Conservation (phyloP, 345 rosid genomes). For the Kandelia obovata region DNA sequence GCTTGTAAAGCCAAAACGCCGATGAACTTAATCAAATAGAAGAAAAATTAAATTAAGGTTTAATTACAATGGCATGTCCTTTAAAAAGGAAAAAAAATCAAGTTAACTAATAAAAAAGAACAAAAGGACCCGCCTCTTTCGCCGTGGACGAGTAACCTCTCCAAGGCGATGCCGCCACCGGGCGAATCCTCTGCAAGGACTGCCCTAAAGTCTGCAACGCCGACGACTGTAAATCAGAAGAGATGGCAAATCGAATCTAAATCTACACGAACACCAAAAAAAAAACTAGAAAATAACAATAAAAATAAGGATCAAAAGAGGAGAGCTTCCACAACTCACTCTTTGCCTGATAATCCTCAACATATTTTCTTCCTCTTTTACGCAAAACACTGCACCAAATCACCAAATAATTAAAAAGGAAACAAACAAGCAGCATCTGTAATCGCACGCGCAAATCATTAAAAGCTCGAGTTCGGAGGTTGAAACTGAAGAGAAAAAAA, state of each 20-base stretch:
- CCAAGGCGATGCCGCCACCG: slow-evolving; percentile 34
- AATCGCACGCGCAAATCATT: not conserved
- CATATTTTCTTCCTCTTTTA: slow-evolving; percentile 39
- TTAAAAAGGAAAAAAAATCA: not conserved
- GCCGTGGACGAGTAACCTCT: slow-evolving; percentile 63
- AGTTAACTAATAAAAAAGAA: slow-evolving; percentile 1
- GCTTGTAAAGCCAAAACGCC: too few species aligned
- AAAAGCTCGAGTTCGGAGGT: too few species aligned
- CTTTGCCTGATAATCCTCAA: slow-evolving; percentile 55
- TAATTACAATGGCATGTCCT: not conserved
- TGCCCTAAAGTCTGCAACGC: slow-evolving; percentile 33
- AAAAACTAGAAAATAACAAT: not conserved
- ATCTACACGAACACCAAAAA: not conserved
- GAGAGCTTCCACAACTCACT: slow-evolving; percentile 38
- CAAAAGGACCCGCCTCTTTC: slow-evolving; percentile 41
- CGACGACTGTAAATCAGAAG: not conserved
- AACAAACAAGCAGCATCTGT: not conserved
- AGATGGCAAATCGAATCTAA: not conserved
- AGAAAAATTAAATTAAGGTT: too few species aligned
- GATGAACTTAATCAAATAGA: too few species aligned
- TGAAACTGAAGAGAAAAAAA: too few species aligned
- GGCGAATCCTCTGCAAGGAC: slow-evolving; percentile 47
- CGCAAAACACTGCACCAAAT: slow-evolving; percentile 9
- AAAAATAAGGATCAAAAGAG: slow-evolving; percentile 18
- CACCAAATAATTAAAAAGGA: not conserved